Evolutionary conservation across 2,329 filamentous ascomycete genomes (phyloP).

Genomic region (Neodidymelliopsis sp.): DNA sequence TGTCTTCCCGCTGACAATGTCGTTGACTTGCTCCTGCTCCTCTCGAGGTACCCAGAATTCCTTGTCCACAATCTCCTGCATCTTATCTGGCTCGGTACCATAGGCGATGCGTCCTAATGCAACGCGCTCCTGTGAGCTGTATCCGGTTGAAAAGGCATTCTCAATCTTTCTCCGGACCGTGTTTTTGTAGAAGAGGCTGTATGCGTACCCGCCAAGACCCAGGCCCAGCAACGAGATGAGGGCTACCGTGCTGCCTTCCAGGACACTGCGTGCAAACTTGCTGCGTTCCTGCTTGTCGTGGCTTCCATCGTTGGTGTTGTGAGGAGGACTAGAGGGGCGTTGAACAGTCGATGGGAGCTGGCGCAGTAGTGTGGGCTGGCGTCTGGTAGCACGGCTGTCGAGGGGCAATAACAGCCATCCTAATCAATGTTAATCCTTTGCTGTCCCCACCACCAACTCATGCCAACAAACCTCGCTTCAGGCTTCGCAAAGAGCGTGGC

Average conservation of each 20-base stretch:
- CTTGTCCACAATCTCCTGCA: slow-evolving; percentile 47
- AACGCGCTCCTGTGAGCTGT: slow-evolving; percentile 46
- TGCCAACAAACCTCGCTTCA: slow-evolving; percentile 29
- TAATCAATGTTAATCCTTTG: slow-evolving; percentile 10
- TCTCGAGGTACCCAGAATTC: slow-evolving; percentile 82
- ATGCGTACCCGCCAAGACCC: slow-evolving; percentile 44
- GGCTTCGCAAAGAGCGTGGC: slow-evolving; percentile 33
- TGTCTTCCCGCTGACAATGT: slow-evolving; percentile 76
- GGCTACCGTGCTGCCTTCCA: slow-evolving; percentile 47
- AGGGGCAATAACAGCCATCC: slow-evolving; percentile 43
- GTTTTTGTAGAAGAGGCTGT: slow-evolving; percentile 44
- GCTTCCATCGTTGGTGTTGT: not conserved
- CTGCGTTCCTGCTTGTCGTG: slow-evolving; percentile 30
- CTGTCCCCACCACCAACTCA: too few relatives aligned
- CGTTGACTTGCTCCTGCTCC: slow-evolving; percentile 80
- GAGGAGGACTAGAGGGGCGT: not conserved
- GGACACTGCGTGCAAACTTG: slow-evolving; percentile 42
- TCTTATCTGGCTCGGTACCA: slow-evolving; percentile 33
- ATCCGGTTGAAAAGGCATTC: slow-evolving; percentile 44
- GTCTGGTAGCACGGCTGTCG: slow-evolving; percentile 28
- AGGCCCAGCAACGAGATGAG: slow-evolving; percentile 45
- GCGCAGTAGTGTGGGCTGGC: slow-evolving; percentile 19
- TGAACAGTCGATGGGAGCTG: slow-evolving; percentile 13
- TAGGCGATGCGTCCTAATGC: slow-evolving; percentile 40
- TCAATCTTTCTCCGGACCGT: slow-evolving; percentile 43